Evolutionary conservation across 2,329 filamentous ascomycete genomes (phyloP).

Genomic region (Nemania diffusa): DNA sequence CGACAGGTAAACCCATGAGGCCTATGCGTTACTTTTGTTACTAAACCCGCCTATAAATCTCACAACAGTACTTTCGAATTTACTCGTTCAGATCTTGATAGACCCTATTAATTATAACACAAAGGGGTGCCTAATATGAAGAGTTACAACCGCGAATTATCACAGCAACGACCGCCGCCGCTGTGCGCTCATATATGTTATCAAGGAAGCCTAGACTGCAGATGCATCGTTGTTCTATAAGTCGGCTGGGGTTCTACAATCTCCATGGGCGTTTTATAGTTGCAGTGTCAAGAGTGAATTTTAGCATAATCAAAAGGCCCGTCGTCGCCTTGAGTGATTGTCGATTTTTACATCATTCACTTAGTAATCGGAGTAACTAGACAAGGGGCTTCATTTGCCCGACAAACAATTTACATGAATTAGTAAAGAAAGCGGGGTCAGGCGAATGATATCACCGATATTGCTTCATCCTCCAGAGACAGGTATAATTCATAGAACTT

Average conservation of each 20-base stretch:
- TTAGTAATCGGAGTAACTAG: slow-evolving; percentile 15
- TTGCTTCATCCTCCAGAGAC: slow-evolving; percentile 5
- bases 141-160: too few relatives aligned
- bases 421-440: slow-evolving; percentile 21
- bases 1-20: too few relatives aligned
- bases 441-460: slow-evolving; percentile 21
- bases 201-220: neutral
- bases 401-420: neutral
- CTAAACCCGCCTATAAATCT: too few relatives aligned
- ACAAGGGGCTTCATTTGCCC: slow-evolving; percentile 15
- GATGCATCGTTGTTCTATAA: too few relatives aligned
- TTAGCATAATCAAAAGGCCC: neutral
- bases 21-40: too few relatives aligned
- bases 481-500: neutral
- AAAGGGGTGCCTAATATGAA: too few relatives aligned
- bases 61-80: too few relatives aligned
- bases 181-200: neutral
- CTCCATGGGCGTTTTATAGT: too few relatives aligned
- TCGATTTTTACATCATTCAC: slow-evolving; percentile 5
- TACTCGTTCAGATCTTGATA: too few relatives aligned
- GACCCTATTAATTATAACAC: too few relatives aligned
- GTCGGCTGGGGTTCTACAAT: too few relatives aligned
- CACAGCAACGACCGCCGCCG: neutral
- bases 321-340: neutral
- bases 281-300: neutral